These are phyloP conservation scores for Blastobotrys persicus DNA, from an alignment of 1,139 yeast species.

Conservation along the genomic window DNA sequence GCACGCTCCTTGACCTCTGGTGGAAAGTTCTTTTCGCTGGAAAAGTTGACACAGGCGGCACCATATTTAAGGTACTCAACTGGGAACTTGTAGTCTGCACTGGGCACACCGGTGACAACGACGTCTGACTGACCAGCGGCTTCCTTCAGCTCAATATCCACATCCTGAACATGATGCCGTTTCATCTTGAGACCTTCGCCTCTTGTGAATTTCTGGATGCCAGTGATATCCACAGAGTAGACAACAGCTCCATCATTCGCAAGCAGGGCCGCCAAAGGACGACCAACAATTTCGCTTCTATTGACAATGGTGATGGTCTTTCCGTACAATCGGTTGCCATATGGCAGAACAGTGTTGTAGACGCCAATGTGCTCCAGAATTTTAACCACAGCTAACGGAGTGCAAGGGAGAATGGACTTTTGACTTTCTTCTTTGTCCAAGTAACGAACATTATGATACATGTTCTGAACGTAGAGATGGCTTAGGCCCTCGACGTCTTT, in stretches of 20 bases:
- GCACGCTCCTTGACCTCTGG: slow-evolving; percentile 80
- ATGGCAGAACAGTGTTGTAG: slow-evolving; percentile 74
- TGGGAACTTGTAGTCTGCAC: slow-evolving; percentile 79
- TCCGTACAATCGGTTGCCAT: slow-evolving; percentile 91
- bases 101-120: slow-evolving; percentile 92
- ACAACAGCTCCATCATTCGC: slow-evolving; percentile 98
- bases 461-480: slow-evolving; percentile 84
- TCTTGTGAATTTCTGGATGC: slow-evolving; percentile 86
- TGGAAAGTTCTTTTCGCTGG: slow-evolving; percentile 82
- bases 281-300: slow-evolving; percentile 93
- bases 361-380: slow-evolving; percentile 86
- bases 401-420: slow-evolving; percentile 91
- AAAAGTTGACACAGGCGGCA: slow-evolving; percentile 84
- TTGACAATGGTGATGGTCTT: slow-evolving; percentile 87
- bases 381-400: slow-evolving; percentile 92
- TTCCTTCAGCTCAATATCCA: slow-evolving; percentile 52
- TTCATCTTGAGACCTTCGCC: slow-evolving; percentile 85
- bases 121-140: slow-evolving; percentile 81
- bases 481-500: slow-evolving; percentile 97
- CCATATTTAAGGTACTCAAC: slow-evolving; percentile 77
- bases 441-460: slow-evolving; percentile 88
- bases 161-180: slow-evolving; percentile 80
- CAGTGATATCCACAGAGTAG: slow-evolving; percentile 83
- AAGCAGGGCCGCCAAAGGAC: slow-evolving; percentile 91
- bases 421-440: slow-evolving; percentile 64